Evolutionary conservation across 164 flowering plant genomes (phyloP).

Genomic region (Cinnamomum micranthum): DNA sequence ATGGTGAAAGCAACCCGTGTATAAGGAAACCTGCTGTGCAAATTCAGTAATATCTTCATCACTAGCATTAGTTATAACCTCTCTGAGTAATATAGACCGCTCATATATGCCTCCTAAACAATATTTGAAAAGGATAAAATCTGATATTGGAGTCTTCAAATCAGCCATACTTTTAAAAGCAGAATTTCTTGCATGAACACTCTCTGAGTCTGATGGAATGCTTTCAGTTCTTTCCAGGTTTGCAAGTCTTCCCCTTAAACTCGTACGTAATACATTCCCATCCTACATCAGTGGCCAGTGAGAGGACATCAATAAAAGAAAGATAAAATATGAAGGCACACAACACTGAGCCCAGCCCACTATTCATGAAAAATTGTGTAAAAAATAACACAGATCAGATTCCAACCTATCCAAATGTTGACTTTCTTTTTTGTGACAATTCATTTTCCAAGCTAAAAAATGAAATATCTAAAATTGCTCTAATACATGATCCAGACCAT

Average conservation of each 20-base stretch:
- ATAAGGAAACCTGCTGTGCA: slow-evolving; percentile 68
- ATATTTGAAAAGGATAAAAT: slow-evolving; percentile 63
- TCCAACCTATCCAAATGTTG: too few species aligned
- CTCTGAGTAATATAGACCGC: slow-evolving; percentile 66
- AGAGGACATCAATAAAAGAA: not conserved
- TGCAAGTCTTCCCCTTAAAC: slow-evolving; percentile 26
- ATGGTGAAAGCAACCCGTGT: slow-evolving; percentile 87
- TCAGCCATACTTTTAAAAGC: slow-evolving; percentile 27
- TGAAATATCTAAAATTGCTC: not conserved
- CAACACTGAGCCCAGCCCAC: not conserved
- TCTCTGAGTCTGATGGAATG: slow-evolving; percentile 59
- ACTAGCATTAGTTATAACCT: slow-evolving; percentile 46
- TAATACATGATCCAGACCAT: not conserved
- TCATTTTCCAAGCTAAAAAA: not conserved
- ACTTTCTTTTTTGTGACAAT: too few species aligned
- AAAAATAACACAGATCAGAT: too few species aligned
- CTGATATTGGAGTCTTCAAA: slow-evolving; percentile 44
- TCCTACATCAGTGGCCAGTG: slow-evolving; percentile 27
- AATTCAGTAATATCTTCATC: slow-evolving; percentile 56
- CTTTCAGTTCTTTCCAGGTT: slow-evolving; percentile 39
- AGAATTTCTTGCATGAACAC: slow-evolving; percentile 44
- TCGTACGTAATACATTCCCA: slow-evolving; percentile 24
- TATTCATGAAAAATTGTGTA: too few species aligned
- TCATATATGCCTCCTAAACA: slow-evolving; percentile 69
- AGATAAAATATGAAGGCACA: not conserved